phyloP scores from a whole-genome alignment of 345 rosid genomes.

The Barbarea vulgaris region DNA sequence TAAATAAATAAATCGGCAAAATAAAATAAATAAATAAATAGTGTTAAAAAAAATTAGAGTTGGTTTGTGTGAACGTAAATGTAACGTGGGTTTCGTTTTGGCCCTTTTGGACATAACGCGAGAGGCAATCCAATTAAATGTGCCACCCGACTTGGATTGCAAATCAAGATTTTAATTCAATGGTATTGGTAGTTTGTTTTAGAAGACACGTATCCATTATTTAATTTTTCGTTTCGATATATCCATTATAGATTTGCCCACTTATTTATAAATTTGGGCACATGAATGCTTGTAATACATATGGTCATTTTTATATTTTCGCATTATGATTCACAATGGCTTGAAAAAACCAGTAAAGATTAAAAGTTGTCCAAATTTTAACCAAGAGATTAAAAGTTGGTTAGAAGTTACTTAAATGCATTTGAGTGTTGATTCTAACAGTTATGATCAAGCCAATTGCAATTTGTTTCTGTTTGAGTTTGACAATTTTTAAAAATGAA shows the following conservation, averaged over 20 bases:
- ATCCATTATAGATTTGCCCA: not conserved
- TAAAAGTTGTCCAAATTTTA: no score
- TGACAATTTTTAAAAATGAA: not conserved
- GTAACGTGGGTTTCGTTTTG: constrained; percentile 17
- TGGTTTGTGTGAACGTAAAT: constrained; percentile 14
- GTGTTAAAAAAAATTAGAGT: not conserved
- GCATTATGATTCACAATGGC: not conserved
- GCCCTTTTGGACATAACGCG: constrained; percentile 22
- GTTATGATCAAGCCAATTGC: not conserved
- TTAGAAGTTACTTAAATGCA: constrained; percentile 11
- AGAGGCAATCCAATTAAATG: constrained; percentile 17
- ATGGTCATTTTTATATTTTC: no score
- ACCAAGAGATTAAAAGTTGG: not conserved
- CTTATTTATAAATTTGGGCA: not conserved
- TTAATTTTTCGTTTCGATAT: not conserved
- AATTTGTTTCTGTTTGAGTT: not conserved
- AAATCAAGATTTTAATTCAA: constrained; percentile 14
- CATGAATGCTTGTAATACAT: not conserved
- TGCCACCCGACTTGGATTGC: constrained; percentile 31
- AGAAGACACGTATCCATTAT: constrained; percentile 14
- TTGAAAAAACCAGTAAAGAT: not conserved
- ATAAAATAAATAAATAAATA: not conserved
- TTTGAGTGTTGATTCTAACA: not conserved
- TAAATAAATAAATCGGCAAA: no score
- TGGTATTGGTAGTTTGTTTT: constrained; percentile 11